Evolutionary conservation across 495 filamentous ascomycete species (phyloP).

Genomic region (Aspergillus biplanus): DNA sequence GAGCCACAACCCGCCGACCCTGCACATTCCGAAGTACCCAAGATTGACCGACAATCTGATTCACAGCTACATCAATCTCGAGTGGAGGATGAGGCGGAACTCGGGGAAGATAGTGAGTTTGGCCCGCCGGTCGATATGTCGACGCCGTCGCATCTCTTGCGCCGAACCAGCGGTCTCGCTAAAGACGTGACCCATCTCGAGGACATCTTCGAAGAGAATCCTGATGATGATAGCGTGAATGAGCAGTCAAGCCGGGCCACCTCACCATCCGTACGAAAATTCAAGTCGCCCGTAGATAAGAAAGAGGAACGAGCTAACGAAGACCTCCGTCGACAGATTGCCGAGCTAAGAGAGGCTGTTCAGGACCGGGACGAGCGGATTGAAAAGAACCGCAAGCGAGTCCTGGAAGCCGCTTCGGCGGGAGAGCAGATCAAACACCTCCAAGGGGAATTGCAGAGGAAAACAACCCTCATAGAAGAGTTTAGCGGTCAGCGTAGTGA

Average conservation of each 20-base stretch:
- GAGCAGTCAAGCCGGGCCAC: slow-evolving; percentile 19
- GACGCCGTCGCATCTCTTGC: slow-evolving; percentile 49
- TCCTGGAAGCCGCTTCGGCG: slow-evolving; percentile 44
- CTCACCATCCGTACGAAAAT: slow-evolving; percentile 39
- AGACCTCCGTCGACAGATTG: slow-evolving; percentile 41
- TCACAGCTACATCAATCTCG: slow-evolving; percentile 33
- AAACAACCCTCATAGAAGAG: slow-evolving; percentile 37
- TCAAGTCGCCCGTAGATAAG: slow-evolving; percentile 25
- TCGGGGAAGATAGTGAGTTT: slow-evolving; percentile 50
- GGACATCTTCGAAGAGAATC: slow-evolving; percentile 43
- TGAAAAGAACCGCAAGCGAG: slow-evolving; percentile 35
- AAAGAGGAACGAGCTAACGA: slow-evolving; percentile 26
- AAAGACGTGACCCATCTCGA: slow-evolving; percentile 47
- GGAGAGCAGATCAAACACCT: slow-evolving; percentile 46
- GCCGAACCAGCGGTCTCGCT: slow-evolving; percentile 30
- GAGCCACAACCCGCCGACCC: not conserved
- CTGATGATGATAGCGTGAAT: slow-evolving; percentile 31
- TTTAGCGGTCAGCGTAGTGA: slow-evolving; percentile 30
- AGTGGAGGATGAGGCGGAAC: slow-evolving; percentile 42
- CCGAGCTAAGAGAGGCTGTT: slow-evolving; percentile 38
- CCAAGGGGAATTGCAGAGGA: slow-evolving; percentile 42
- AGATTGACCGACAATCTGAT: slow-evolving; percentile 13
- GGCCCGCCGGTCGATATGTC: slow-evolving; percentile 53
- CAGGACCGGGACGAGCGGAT: slow-evolving; percentile 45
- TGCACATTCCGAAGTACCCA: slow-evolving; percentile 4